Percentiles rank a stretch among this genome's conserved stretches.
Conservation (phyloP, 331 rosid species). For the Pyrus hybrid region DNA sequence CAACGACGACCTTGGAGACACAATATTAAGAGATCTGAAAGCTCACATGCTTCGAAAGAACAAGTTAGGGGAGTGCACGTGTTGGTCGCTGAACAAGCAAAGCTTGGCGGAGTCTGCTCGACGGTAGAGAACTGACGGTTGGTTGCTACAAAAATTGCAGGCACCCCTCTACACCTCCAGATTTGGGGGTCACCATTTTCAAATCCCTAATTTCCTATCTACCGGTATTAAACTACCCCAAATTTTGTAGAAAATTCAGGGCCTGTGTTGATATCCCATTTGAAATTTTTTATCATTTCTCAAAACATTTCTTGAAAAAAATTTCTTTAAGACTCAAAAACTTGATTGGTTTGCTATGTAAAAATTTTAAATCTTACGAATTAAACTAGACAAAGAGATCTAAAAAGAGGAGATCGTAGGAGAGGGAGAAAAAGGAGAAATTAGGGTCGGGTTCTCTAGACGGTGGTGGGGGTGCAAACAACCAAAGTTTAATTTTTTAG, state of each 20-base stretch:
- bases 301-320: too few relatives aligned
- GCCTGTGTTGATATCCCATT: too few relatives aligned
- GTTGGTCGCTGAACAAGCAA: constrained; percentile 57
- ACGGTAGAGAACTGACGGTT: constrained; percentile 43
- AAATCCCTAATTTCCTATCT: background rate
- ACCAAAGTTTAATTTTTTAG: too few relatives aligned
- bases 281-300: too few relatives aligned
- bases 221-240: background rate
- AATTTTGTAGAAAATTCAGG: background rate
- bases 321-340: too few relatives aligned
- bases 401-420: too few relatives aligned
- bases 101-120: constrained; percentile 67
- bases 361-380: too few relatives aligned
- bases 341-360: too few relatives aligned
- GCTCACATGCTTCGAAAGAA: constrained; percentile 51
- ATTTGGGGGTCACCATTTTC: constrained; percentile 32
- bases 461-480: too few relatives aligned
- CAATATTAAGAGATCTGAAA: constrained; percentile 63
- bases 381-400: too few relatives aligned
- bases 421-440: too few relatives aligned
- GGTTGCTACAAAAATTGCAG: constrained; percentile 51
- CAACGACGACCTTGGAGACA: constrained; percentile 30
- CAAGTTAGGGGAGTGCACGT: constrained; percentile 53
- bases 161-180: constrained; percentile 15
- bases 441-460: too few relatives aligned